Base-by-base conservation (phyloP, 2,329 filamentous ascomycete genomes). In the Pochonia chlamydosporia region DNA sequence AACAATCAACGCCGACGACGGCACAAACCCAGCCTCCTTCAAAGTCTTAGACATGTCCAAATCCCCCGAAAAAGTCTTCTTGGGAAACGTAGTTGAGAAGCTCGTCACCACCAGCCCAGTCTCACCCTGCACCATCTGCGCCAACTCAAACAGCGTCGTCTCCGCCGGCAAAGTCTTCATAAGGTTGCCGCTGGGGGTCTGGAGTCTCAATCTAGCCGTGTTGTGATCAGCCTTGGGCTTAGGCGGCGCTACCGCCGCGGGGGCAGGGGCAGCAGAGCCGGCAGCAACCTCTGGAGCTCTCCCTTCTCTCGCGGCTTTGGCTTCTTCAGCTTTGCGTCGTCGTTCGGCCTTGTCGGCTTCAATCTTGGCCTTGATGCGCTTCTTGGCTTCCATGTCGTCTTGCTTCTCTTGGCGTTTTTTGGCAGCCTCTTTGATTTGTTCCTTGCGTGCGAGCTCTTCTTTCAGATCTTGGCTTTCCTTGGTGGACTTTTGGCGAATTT, bases 291-390 rank as follows among this genome's bases (percentile, higher is more conserved):
- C 74, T 21, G 71, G 64, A 14, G 72, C 70, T 46, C 80, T 75
- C n/a, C 92, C 91, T 56, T 90, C 88, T n/a, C 92, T 80, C 47
- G 82, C 81, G 1, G 91, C 91, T 70, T 92, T 95, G 57, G 89
- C 87, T 48, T 82, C 75, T 60, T 96, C 93, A 3, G 89, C 85
- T 65, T 93, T 95, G 54, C 85, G 78, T 54, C 87, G 84, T 46
- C 93, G 83, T 59, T 92, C 90, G 57, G 89, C 87, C 74, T 95
- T 96, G 71, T 97, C 91, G 13, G 87, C 91, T 57, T 93, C 91
- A 54, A 99, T 96, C 76, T 91, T 91, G 48, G 89, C 91, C 69
- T 90, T 85, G 65, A 96, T 92, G 30, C 87, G 82, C 67, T 85
- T 88, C 74, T 92, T 93, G 10, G 89, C 92, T 37, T 89, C 89